Evolutionary conservation across 441 rosid genomes (phyloP).

Genomic region (Arabidopsis lyrata): DNA sequence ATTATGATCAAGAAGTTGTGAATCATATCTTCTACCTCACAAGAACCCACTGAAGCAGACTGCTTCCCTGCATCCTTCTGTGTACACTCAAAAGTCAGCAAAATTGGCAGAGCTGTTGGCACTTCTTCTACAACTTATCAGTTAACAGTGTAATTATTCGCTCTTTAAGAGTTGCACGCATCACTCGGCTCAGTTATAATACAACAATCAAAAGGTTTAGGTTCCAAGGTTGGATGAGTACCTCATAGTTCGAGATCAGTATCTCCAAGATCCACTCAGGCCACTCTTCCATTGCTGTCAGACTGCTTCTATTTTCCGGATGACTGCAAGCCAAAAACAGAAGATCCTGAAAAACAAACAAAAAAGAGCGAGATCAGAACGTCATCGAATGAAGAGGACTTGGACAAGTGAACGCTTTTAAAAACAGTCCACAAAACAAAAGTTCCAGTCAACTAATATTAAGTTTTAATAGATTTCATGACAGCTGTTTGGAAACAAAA

Average conservation of each 20-base stretch:
- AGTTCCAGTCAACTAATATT: conserved; percentile 21
- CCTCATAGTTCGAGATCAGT: conserved; percentile 94
- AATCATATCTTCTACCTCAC: conserved; percentile 91
- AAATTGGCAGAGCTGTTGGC: conserved; percentile 20
- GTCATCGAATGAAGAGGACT: conserved; percentile 41
- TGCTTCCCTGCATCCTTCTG: conserved; percentile 75
- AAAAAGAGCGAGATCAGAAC: conserved; percentile 64
- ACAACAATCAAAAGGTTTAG: conserved; percentile 27
- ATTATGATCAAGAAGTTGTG: conserved; percentile 95
- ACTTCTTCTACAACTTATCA: conserved; percentile 26
- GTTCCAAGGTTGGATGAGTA: conserved; percentile 43
- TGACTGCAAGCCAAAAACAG: conserved; percentile 99
- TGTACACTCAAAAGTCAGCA: conserved; percentile 47
- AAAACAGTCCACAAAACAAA: conserved; percentile 24
- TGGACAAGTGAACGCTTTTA: conserved; percentile 36
- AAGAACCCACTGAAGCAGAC: conserved; percentile 61
- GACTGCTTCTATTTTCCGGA: conserved; percentile 92
- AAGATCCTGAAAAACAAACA: conserved; percentile 90
- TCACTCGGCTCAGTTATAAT: conserved; percentile 15
- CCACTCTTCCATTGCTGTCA: conserved; percentile 99
- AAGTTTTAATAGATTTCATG: conserved; percentile 27
- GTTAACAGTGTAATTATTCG: conserved; percentile 4
- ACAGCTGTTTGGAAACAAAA: conserved; percentile 27
- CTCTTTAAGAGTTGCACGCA: conserved; percentile 27
- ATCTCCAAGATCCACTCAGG: conserved; percentile 99